Base-by-base conservation (phyloP, 768 basidiomycete species). In the Suillus hirtellus region DNA sequence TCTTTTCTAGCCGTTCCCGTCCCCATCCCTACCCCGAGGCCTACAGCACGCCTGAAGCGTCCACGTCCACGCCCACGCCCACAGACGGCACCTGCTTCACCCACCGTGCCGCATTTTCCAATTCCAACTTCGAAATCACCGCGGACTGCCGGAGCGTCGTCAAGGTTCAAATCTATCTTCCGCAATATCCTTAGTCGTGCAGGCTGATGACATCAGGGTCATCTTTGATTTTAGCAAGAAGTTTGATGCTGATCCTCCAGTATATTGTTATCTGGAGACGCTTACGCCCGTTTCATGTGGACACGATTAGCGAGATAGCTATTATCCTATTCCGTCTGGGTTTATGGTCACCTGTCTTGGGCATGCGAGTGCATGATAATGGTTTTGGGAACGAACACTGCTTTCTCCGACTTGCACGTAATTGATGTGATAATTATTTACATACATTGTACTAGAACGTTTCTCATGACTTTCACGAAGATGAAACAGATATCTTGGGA, bases 21-120 rank as follows among this genome's bases (percentile, higher is more conserved):
- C 19, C 37, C 12, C 11, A 19, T 59, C 12, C 38, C 19, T 1
- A 49, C 49, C 3, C 27, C 40, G 9, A 43, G n/a, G 9, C 12
- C 17, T 3, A 58, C 56, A 6, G 11, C 59, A 8, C 70, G 62
- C 43, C 27, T 46, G 27, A 63, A 17, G 59, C 66, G 53, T 10
- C 47, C 40, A 27, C 69, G 73, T 10, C 47, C 40, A 40, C 69
- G 71, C 12, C 73, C 40, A 40, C 68, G 72, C 12, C 72, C 72
- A 50, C 72, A 72, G 58, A 75, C 72, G 2, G 72, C 73, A 0
- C 72, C 72, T 34, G 42, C 34, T 56, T 40, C 55, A 27, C 56
- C 56, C 27, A 56, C 40, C 17, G 37, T 8, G 9, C 27, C 55
- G 17, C 14, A 40, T 2, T 58, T 27, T 40, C 38, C 40, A 19